Conservation (phyloP, 495 filamentous ascomycete genomes). For the Thozetella sp. region DNA sequence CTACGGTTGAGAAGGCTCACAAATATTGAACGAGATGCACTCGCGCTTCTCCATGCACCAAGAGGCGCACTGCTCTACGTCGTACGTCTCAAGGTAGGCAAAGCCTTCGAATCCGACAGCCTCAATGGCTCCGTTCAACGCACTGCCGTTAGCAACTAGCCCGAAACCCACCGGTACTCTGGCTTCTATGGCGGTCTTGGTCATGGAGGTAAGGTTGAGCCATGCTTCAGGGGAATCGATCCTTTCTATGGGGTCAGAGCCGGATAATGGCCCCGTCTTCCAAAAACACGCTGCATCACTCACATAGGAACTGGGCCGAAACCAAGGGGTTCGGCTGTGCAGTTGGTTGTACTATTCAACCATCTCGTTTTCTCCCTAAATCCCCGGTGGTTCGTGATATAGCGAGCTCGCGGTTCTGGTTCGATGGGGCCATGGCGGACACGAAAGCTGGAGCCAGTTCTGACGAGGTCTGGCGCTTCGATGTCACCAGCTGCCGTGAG, state of each 20-base stretch:
- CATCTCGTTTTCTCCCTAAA: neutral
- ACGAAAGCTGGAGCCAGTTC: neutral
- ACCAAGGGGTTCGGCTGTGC: neutral
- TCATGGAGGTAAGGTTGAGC: neutral
- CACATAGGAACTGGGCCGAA: neutral
- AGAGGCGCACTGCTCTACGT: neutral
- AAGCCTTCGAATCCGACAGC: neutral
- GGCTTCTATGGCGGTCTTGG: neutral
- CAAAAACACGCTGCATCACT: neutral
- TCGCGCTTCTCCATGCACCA: neutral
- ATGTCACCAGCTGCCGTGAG: neutral
- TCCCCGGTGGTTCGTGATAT: neutral
- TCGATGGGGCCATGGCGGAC: neutral
- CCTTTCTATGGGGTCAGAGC: neutral
- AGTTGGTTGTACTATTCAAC: neutral
- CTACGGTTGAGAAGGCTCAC: neutral
- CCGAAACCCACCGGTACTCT: neutral
- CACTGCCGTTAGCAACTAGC: neutral
- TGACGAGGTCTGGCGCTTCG: neutral
- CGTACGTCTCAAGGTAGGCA: neutral
- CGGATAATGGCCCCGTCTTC: too few relatives aligned
- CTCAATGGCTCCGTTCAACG: neutral
- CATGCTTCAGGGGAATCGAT: slow-evolving; percentile 1
- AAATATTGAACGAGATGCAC: slow-evolving; percentile 5
- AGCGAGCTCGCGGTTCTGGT: neutral